Base-by-base conservation (phyloP, 768 basidiomycete species). In the Sarcomyxa edulis region DNA sequence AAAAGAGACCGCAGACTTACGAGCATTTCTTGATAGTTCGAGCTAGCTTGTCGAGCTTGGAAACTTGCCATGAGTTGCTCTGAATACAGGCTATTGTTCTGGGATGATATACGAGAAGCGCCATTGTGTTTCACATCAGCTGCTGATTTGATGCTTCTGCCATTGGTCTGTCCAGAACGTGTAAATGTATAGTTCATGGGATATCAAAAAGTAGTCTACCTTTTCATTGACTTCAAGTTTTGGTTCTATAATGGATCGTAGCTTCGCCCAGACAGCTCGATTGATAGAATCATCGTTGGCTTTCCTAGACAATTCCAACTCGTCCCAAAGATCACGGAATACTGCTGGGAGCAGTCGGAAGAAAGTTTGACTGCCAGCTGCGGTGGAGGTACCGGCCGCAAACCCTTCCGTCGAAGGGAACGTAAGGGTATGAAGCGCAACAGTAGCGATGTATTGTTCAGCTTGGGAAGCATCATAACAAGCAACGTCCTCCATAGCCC, bases 241-340 rank as follows among this genome's bases (percentile, higher is more conserved):
- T n/a, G 65, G 55, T 37, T 76, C 73, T n/a, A 85, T 53, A 14
- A 95, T 75, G 11, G 55, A 60, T 42, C 72, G 69, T 35, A 95
- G 56, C 40, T 73, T 80, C 5, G 68, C 69, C 91, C 96, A 94
- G 8, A 80, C 59, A 6, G 56, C 59, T 21, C 87, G 66, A 53
- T 94, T 93, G 14, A 64, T 69, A 14, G 53, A 55, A 43, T 90
- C 81, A 39, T 84, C 80, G 22, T 64, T 65, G 5, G 51, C 43
- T 49, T 81, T 86, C 48, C 87, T 71, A 19, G 65, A 61, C 3
- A 48, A 55, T 50, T 93, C 92, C 11, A 97, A 62, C 56, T 94
- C 89, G 39, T 89, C 84, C 95, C 95, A 99, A 12, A 99, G 65
- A 56, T 92, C 86, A 45, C 92, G 75, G 59, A 84, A 95, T 12